phyloP scores from a whole-genome alignment of 345 rosid genomes.

The Nasturtium officinale region DNA sequence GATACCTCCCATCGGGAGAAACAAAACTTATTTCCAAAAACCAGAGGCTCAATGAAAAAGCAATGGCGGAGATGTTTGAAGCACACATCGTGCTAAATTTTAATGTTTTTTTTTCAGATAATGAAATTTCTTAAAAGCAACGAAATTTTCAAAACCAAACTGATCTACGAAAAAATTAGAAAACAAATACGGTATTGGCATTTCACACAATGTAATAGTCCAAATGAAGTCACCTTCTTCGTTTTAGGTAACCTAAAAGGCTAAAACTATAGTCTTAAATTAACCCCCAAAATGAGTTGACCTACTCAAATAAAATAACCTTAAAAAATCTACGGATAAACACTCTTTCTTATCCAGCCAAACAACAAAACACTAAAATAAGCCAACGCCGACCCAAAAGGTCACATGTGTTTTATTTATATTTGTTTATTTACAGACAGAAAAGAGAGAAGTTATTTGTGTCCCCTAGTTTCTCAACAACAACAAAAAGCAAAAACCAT shows the following conservation, averaged over 20 bases:
- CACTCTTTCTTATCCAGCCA: not conserved
- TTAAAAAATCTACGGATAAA: not conserved
- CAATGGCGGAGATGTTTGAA: not conserved
- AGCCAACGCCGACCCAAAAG: not conserved
- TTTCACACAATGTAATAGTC: not conserved
- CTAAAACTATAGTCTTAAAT: not conserved
- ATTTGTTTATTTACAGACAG: not conserved
- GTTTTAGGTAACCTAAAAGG: not conserved
- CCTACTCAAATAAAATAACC: slow-evolving; percentile 20
- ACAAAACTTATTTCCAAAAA: not conserved
- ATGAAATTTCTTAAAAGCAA: not conserved
- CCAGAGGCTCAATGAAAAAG: not conserved
- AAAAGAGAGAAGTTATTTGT: not conserved
- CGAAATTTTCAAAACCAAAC: not conserved
- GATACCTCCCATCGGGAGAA: not conserved
- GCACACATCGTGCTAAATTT: not conserved
- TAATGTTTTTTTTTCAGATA: not conserved
- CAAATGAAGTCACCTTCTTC: not conserved
- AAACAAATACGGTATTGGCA: not conserved
- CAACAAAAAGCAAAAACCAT: slow-evolving; percentile 21
- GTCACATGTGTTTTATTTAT: not conserved
- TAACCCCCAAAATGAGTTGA: not conserved
- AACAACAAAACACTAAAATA: slow-evolving; percentile 24
- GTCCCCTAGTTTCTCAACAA: not conserved
- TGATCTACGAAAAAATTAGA: not conserved